These are phyloP conservation scores for Rugonectria rugulosa DNA, from an alignment of 2,329 filamentous ascomycete species.

Conservation along the genomic window DNA sequence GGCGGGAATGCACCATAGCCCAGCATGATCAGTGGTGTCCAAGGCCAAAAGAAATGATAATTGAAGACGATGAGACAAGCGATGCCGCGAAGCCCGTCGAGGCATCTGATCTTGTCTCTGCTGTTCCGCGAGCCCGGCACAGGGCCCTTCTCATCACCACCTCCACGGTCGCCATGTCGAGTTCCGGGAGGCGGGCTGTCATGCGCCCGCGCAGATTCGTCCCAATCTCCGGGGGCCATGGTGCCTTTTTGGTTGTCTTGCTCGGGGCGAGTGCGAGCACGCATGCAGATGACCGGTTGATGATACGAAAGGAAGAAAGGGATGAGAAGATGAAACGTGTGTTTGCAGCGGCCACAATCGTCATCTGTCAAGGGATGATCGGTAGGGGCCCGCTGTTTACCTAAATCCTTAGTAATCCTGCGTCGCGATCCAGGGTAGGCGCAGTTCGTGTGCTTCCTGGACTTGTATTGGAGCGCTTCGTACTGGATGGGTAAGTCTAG, in stretches of 20 bases:
- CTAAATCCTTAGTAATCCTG: too few species aligned
- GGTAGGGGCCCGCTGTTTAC: too few species aligned
- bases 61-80: conserved; percentile 53
- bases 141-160: conserved; percentile 17
- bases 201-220: conserved; percentile 23
- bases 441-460: too few species aligned
- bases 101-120: conserved; percentile 47
- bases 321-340: not conserved
- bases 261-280: conserved; percentile 27
- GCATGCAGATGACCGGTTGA: conserved; percentile 16
- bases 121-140: conserved; percentile 15
- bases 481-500: too few species aligned
- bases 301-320: not conserved
- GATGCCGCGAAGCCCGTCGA: conserved; percentile 52
- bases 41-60: conserved; percentile 52
- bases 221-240: conserved; percentile 23
- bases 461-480: too few species aligned
- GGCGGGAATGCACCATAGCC: conserved; percentile 49
- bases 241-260: conserved; percentile 24
- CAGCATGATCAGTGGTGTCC: conserved; percentile 50
- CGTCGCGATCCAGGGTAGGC: too few species aligned
- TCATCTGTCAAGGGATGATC: too few species aligned
- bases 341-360: too few species aligned
- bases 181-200: conserved; percentile 27
- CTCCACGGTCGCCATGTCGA: conserved; percentile 8